phyloP scores from a whole-genome alignment of 257 asterid genomes.

The Apocynum venetum region DNA sequence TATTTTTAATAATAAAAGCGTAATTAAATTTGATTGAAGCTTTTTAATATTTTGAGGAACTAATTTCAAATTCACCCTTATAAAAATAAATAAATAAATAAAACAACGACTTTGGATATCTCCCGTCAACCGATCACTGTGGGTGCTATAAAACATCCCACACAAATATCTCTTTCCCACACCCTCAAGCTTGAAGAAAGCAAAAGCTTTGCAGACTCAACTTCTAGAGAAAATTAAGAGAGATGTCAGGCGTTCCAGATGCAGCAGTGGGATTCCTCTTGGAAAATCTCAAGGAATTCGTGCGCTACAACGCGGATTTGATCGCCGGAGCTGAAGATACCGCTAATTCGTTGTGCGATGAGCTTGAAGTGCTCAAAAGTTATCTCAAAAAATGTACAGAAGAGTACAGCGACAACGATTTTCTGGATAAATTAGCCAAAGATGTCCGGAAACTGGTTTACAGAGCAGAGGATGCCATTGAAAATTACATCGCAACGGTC shows the following conservation, averaged over 20 bases:
- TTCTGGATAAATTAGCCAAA: conserved; percentile 7
- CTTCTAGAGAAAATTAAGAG: too few species aligned
- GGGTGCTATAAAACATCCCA: too few species aligned
- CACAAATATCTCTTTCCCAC: too few species aligned
- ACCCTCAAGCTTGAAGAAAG: too few species aligned
- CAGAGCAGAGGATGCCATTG: conserved; percentile 32
- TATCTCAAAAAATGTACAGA: neutral
- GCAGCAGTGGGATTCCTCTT: conserved; percentile 2
- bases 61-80: too few species aligned
- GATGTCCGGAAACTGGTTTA: conserved; percentile 21
- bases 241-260: conserved; percentile 1
- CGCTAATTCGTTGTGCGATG: neutral
- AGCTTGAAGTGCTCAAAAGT: neutral
- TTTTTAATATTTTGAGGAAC: too few species aligned
- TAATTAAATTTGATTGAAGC: too few species aligned
- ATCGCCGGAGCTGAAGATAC: neutral
- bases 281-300: neutral
- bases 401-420: neutral
- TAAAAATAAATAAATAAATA: too few species aligned
- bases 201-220: too few species aligned
- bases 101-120: too few species aligned
- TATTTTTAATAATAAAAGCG: too few species aligned
- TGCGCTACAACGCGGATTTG: neutral
- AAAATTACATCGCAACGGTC: conserved; percentile 19
- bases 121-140: too few species aligned